phyloP scores from a whole-genome alignment of 345 rosid species.

The Gossypium australe region DNA sequence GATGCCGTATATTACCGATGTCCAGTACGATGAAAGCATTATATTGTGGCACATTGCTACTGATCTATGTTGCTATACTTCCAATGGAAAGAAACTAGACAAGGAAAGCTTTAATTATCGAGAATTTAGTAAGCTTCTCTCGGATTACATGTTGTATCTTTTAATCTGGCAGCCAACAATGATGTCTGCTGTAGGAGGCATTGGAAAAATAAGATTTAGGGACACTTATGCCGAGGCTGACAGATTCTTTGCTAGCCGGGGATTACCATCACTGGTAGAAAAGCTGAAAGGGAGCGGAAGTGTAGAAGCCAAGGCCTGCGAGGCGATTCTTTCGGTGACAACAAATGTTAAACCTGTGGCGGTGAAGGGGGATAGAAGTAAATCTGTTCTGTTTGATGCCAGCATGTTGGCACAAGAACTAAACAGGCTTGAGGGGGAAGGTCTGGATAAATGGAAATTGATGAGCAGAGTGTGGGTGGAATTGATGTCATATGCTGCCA shows the following conservation, averaged over 20 bases:
- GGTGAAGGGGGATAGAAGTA: slow-evolving; percentile 59
- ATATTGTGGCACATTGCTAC: slow-evolving; percentile 61
- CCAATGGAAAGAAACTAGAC: neutral
- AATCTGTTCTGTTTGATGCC: slow-evolving; percentile 56
- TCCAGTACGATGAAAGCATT: slow-evolving; percentile 40
- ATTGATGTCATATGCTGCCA: slow-evolving; percentile 45
- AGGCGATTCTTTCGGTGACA: slow-evolving; percentile 12
- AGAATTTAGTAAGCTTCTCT: slow-evolving; percentile 39
- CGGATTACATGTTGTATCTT: slow-evolving; percentile 63
- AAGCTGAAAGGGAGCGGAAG: neutral
- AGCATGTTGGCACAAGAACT: slow-evolving; percentile 54
- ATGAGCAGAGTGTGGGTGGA: slow-evolving; percentile 64
- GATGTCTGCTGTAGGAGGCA: slow-evolving; percentile 49
- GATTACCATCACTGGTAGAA: neutral
- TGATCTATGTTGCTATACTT: slow-evolving; percentile 35
- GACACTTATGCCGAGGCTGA: slow-evolving; percentile 45
- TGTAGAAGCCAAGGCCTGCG: slow-evolving; percentile 12
- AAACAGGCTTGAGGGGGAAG: slow-evolving; percentile 5
- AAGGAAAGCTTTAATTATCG: neutral
- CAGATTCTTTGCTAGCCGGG: slow-evolving; percentile 31
- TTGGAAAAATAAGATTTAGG: slow-evolving; percentile 39
- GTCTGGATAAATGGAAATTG: slow-evolving; percentile 40
- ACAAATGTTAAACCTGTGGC: slow-evolving; percentile 32
- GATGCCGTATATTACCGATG: slow-evolving; percentile 30
- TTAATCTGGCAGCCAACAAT: slow-evolving; percentile 40